These are phyloP conservation scores for Diplocarpon rosae DNA, from an alignment of 2,329 filamentous ascomycete species.

Conservation along the genomic window DNA sequence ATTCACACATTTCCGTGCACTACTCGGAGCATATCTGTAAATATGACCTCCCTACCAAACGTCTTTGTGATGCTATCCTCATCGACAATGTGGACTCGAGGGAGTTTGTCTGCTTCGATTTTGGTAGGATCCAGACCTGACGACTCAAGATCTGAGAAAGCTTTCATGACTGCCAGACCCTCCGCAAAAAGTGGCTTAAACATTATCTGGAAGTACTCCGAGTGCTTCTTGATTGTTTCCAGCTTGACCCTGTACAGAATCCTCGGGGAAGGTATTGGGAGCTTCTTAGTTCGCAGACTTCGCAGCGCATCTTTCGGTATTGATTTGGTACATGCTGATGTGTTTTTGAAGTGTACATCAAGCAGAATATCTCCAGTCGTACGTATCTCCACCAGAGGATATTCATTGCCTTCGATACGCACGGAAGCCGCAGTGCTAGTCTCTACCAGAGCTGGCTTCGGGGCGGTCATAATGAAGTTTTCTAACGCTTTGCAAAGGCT, in stretches of 20 bases:
- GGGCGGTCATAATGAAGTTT: slow-evolving; percentile 5
- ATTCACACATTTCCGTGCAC: slow-evolving; percentile 45
- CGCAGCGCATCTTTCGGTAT: slow-evolving; percentile 37
- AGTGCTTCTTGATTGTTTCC: slow-evolving; percentile 44
- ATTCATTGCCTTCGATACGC: slow-evolving; percentile 15
- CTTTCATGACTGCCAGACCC: slow-evolving; percentile 46
- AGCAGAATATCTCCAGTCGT: slow-evolving; percentile 53
- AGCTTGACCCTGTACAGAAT: slow-evolving; percentile 48
- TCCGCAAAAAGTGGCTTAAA: slow-evolving; percentile 52
- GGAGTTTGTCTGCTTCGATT: slow-evolving; percentile 42
- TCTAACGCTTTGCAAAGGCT: not conserved
- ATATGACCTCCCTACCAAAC: slow-evolving; percentile 47
- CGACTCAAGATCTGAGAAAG: slow-evolving; percentile 37
- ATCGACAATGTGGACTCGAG: slow-evolving; percentile 52
- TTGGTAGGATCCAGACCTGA: slow-evolving; percentile 38
- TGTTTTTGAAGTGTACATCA: slow-evolving; percentile 53
- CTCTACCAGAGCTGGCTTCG: slow-evolving; percentile 2
- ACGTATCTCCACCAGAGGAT: slow-evolving; percentile 38
- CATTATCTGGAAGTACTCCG: slow-evolving; percentile 59
- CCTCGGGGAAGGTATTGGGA: slow-evolving; percentile 18
- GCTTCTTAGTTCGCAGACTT: slow-evolving; percentile 24
- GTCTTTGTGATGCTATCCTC: slow-evolving; percentile 56
- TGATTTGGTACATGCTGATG: slow-evolving; percentile 37
- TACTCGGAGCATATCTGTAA: slow-evolving; percentile 56
- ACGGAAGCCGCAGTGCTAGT: slow-evolving; percentile 9